A percentile compares a stretch with the other conserved stretches of the same genome.
These are phyloP conservation scores for Apiotrichum montevideense DNA, from an alignment of 1,284 basidiomycete species.

Conservation along the genomic window DNA sequence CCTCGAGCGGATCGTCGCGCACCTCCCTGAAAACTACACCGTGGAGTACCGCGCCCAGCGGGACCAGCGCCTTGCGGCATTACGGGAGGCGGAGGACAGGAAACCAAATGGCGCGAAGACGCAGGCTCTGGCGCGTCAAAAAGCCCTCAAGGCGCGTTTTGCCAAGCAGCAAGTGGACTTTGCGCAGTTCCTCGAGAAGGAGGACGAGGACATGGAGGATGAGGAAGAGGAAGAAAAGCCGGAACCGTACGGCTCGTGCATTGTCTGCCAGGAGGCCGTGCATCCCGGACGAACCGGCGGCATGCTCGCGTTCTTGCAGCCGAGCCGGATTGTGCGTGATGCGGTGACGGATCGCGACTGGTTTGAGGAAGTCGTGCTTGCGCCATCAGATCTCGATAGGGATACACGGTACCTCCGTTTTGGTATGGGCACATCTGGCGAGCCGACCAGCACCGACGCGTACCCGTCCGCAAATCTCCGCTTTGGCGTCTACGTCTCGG, in stretches of 20 bases:
- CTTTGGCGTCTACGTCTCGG: slow-evolving; percentile 81
- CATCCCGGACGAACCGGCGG: slow-evolving; percentile 72
- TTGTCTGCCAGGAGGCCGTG: slow-evolving; percentile 95
- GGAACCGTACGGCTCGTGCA: slow-evolving; percentile 77
- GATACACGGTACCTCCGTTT: slow-evolving; percentile 31
- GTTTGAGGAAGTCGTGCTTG: slow-evolving; percentile 67
- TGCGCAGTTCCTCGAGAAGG: slow-evolving; percentile 41
- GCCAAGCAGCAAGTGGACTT: slow-evolving; percentile 84
- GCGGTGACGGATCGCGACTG: slow-evolving; percentile 62
- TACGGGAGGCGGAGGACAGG: slow-evolving; percentile 50
- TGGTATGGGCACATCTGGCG: slow-evolving; percentile 27
- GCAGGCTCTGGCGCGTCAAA: slow-evolving; percentile 55
- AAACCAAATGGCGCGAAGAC: slow-evolving; percentile 22
- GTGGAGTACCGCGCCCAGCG: slow-evolving; percentile 47
- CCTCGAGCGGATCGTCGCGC: slow-evolving; percentile 58
- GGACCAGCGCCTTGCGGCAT: slow-evolving; percentile 55
- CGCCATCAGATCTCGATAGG: slow-evolving; percentile 64
- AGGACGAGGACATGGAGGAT: slow-evolving; percentile 58
- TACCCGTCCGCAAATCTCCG: slow-evolving; percentile 67
- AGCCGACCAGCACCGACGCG: slow-evolving; percentile 46
- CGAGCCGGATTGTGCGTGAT: slow-evolving; percentile 79
- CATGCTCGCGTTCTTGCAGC: slow-evolving; percentile 80
- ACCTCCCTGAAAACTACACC: slow-evolving; percentile 48
- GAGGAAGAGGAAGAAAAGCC: slow-evolving; percentile 49
- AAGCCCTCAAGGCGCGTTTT: slow-evolving; percentile 87